Percentiles rank a stretch among this genome's conserved stretches.
These are phyloP conservation scores for Ramularia collo-cygni DNA, from an alignment of 2,329 filamentous ascomycete genomes.

Conservation along the genomic window DNA sequence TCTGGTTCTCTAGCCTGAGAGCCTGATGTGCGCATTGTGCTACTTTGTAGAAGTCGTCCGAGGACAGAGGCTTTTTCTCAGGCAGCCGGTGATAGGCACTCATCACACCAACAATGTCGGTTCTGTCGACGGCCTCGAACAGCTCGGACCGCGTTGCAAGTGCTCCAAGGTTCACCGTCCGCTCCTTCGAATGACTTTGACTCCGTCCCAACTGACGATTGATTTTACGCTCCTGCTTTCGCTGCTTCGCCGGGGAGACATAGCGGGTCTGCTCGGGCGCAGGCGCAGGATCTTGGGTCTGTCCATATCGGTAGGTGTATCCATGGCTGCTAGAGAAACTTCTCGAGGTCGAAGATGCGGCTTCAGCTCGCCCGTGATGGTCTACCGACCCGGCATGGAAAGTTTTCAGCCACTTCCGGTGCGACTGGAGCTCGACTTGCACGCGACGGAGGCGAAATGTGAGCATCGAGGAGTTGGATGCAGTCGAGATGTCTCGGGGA, in stretches of 20 bases:
- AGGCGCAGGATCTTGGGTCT: too few relatives aligned
- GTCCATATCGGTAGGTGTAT: too few relatives aligned
- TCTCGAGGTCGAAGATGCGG: too few relatives aligned
- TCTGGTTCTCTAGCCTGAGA: conserved; percentile 7
- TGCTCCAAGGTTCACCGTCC: conserved; percentile 5
- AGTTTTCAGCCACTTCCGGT: conserved; percentile 19
- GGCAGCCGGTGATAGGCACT: conserved; percentile 15
- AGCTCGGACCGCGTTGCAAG: conserved; percentile 12
- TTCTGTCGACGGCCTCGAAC: conserved; percentile 14
- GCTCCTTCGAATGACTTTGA: neutral
- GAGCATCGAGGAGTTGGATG: conserved; percentile 9
- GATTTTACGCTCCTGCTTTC: conserved; percentile 9
- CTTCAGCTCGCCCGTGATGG: too few relatives aligned
- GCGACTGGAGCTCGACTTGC: conserved; percentile 19
- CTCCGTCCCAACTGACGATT: neutral
- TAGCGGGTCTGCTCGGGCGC: too few relatives aligned
- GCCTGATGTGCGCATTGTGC: conserved; percentile 14
- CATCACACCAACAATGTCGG: conserved; percentile 15
- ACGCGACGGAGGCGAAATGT: conserved; percentile 12
- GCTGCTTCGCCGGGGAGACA: conserved; percentile 7
- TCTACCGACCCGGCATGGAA: conserved; percentile 8
- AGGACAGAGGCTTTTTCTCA: conserved; percentile 11
- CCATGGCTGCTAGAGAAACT: too few relatives aligned
- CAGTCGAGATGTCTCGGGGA: too few relatives aligned
- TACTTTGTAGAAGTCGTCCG: conserved; percentile 9